Conservation (phyloP, 805 yeast species). For the Saccharomycopsis sp. region DNA sequence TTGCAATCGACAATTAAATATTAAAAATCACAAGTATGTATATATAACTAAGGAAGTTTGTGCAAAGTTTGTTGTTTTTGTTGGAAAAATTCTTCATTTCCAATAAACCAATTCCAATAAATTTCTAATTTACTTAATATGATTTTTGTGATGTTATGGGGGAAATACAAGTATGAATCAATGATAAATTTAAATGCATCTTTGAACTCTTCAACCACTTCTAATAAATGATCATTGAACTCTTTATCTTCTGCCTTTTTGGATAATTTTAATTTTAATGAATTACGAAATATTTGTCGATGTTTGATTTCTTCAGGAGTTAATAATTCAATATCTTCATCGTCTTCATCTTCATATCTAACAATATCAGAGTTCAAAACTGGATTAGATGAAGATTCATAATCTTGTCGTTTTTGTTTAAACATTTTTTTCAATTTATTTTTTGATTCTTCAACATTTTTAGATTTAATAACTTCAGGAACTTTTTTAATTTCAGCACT, state of each 20-base stretch:
- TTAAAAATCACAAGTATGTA: too few relatives aligned
- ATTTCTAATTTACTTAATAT: constrained; percentile 3
- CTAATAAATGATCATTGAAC: constrained; percentile 13
- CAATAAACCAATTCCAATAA: constrained; percentile 17
- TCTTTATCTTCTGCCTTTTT: constrained; percentile 10
- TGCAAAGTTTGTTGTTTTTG: constrained; percentile 1
- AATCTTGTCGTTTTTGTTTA: constrained; percentile 10
- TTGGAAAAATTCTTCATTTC: constrained; percentile 12
- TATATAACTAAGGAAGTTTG: not conserved
- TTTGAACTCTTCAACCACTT: constrained; percentile 16
- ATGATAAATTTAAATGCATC: constrained; percentile 15
- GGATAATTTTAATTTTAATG: constrained; percentile 8
- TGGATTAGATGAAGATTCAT: not conserved
- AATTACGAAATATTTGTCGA: constrained; percentile 10
- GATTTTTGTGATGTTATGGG: constrained; percentile 10
- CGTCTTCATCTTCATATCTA: constrained; percentile 5
- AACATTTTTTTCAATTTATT: constrained; percentile 7
- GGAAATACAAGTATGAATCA: constrained; percentile 15
- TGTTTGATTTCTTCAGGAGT: constrained; percentile 8
- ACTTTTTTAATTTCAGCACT: not conserved
- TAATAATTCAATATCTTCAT: constrained; percentile 18
- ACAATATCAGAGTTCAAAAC: not conserved
- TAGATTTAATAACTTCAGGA: constrained; percentile 8
- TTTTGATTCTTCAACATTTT: constrained; percentile 13
- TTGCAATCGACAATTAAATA: not conserved